Base-by-base conservation (phyloP, 345 rosid genomes). In the Triadica sebifera region DNA sequence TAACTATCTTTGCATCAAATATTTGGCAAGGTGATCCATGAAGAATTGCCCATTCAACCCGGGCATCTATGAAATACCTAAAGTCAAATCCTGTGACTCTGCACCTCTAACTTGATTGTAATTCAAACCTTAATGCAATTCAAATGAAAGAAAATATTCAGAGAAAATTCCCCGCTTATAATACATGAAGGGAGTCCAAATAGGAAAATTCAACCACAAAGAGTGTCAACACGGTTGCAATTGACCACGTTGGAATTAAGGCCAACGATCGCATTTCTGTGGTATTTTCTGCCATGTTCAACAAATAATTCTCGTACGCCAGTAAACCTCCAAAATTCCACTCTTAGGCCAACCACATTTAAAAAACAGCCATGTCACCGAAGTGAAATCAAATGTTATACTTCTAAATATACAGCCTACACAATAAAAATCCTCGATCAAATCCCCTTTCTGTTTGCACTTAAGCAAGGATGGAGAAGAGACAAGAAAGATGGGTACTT, bases 171-270 rank as follows among this genome's bases (percentile, higher is more conserved):
- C 16, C 3, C 5, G 24, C 13, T 56, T 38, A 73, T 12, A 19
- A 19, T 0, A 55, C n/a, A n/a, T n/a, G n/a, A n/a, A n/a, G n/a
- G n/a, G n/a, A n/a, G n/a, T n/a, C n/a, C n/a, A n/a, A n/a, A n/a
- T n/a, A n/a, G n/a, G n/a, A n/a, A n/a, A n/a, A n/a, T n/a, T 7
- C 91, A 63, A 78, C 84, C 16, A 94, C 97, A 72, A 95, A 90
- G 64, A 95, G 72, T 12, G 98, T 92, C 83, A 95, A 77, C 47
- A 92, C 99, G 1, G 97, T 89, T 60, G 99, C 99, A 70, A 92
- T 94, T 25, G 98, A 92, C 99, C 99, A 95, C 69, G 98, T 92
- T 61, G 99, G 98, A 1, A 97, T 92, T 47, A 87, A 77, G 29
- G 92, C 97, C 81, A 92, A 79, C 3, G 98, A 89, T 81, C 97